Evolutionary conservation across 306 rosid genomes (phyloP).

Genomic region (Begonia loranthoides): DNA sequence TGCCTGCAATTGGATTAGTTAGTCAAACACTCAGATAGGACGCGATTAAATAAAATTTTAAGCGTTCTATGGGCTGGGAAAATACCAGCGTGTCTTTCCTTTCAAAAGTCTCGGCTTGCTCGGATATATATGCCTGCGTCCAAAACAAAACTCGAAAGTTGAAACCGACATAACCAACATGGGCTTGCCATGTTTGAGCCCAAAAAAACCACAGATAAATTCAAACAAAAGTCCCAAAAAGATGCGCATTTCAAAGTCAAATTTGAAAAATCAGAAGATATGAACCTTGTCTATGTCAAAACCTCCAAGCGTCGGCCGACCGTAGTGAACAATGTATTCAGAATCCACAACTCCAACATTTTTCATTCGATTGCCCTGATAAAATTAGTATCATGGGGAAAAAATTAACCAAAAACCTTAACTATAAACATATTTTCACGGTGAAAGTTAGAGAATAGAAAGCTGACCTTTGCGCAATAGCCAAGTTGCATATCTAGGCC

Average conservation of each 20-base stretch:
- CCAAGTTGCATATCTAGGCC: conserved; percentile 90
- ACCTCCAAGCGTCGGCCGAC: conserved; percentile 88
- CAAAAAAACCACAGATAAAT: no score
- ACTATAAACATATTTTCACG: no score
- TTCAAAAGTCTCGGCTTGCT: background rate
- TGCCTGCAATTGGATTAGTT: conserved; percentile 26
- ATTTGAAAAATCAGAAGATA: background rate
- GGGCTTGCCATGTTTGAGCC: no score
- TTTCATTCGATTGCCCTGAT: conserved; percentile 69
- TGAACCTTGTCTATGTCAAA: background rate
- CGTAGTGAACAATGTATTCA: conserved; percentile 68
- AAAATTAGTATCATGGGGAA: background rate
- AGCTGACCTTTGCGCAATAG: conserved; percentile 86
- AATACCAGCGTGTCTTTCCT: background rate
- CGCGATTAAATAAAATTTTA: no score
- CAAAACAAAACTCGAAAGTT: no score
- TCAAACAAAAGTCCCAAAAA: no score
- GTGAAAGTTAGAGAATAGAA: background rate
- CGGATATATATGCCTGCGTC: no score
- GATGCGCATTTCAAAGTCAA: no score
- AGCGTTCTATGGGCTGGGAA: background rate
- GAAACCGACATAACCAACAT: no score
- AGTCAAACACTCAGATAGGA: no score
- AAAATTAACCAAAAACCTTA: background rate
- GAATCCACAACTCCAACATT: conserved; percentile 87